phyloP scores from a whole-genome alignment of 2,329 filamentous ascomycete genomes.

The Raffaelea arxii region DNA sequence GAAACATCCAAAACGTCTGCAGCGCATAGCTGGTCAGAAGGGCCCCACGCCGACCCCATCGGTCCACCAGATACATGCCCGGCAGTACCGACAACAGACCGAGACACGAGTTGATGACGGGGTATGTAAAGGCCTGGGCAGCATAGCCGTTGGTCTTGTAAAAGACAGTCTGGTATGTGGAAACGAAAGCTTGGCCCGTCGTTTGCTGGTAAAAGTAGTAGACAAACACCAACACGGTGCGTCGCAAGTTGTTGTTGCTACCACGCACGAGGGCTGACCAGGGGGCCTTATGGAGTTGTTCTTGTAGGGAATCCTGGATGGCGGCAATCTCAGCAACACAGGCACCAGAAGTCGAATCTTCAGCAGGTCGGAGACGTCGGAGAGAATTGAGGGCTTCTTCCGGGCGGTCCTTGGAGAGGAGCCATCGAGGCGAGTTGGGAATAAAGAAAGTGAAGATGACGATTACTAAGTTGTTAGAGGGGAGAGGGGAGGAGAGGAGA shows the following conservation, averaged over 20 bases:
- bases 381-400: conserved; percentile 8
- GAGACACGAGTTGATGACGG: conserved; percentile 8
- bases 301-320: conserved; percentile 20
- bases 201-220: conserved; percentile 9
- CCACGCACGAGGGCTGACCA: conserved; percentile 12
- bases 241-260: conserved; percentile 10
- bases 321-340: conserved; percentile 6
- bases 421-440: conserved; percentile 7
- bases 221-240: conserved; percentile 12
- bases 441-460: conserved; percentile 8
- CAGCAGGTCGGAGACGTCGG: conserved; percentile 6
- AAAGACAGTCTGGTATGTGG: conserved; percentile 13
- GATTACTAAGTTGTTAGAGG: conserved; percentile 6
- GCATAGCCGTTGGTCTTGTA: conserved; percentile 12
- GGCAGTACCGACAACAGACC: conserved; percentile 6
- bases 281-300: conserved; percentile 19
- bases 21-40: conserved; percentile 8
- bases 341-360: not conserved
- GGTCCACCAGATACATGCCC: conserved; percentile 8
- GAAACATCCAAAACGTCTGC: conserved; percentile 10
- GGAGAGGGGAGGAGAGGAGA: no score
- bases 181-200: conserved; percentile 14
- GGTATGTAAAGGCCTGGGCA: conserved; percentile 12
- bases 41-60: conserved; percentile 6
- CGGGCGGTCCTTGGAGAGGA: conserved; percentile 10